Percentiles rank a stretch among this genome's conserved stretches.
Conservation (phyloP, 495 filamentous ascomycete species). For the Talaromyces trachyspermus region DNA sequence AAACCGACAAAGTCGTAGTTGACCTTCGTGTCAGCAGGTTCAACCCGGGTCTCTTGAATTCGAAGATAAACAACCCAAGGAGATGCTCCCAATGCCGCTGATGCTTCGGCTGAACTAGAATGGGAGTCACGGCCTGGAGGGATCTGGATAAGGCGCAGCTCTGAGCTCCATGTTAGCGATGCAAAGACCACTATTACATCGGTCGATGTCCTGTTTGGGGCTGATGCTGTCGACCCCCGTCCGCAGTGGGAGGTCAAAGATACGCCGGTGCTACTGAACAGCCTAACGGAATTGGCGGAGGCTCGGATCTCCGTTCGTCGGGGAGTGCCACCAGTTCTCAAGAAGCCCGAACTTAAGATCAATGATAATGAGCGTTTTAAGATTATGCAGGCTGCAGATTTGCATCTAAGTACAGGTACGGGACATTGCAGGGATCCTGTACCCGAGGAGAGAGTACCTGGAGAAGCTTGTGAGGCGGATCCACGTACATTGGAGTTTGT, state of each 20-base stretch:
- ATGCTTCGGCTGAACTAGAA: conserved; percentile 29
- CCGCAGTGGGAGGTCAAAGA: conserved; percentile 71
- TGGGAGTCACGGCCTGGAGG: conserved; percentile 81
- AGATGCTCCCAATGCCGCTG: conserved; percentile 17
- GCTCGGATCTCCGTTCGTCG: conserved; percentile 69
- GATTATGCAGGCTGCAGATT: conserved; percentile 87
- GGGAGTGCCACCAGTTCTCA: conserved; percentile 50
- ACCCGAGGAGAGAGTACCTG: conserved; percentile 55
- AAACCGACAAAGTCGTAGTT: conserved; percentile 71
- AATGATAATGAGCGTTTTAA: conserved; percentile 90
- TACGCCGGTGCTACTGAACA: conserved; percentile 60
- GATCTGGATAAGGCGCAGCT: conserved; percentile 79
- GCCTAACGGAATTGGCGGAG: conserved; percentile 50
- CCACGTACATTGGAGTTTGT: conserved; percentile 88
- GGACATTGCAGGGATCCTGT: conserved; percentile 78
- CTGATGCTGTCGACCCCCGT: conserved; percentile 86
- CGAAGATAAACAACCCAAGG: conserved; percentile 23
- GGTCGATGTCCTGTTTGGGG: conserved; percentile 86
- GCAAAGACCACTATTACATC: conserved; percentile 70
- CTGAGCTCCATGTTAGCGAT: conserved; percentile 70
- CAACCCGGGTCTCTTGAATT: conserved; percentile 56
- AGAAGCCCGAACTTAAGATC: conserved; percentile 66
- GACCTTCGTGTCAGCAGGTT: conserved; percentile 75
- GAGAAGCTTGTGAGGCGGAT: conserved; percentile 82
- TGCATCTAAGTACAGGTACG: conserved; percentile 85